Base-by-base conservation (phyloP, 352 stramenopile genomes). In the Blastocystis sp. region DNA sequence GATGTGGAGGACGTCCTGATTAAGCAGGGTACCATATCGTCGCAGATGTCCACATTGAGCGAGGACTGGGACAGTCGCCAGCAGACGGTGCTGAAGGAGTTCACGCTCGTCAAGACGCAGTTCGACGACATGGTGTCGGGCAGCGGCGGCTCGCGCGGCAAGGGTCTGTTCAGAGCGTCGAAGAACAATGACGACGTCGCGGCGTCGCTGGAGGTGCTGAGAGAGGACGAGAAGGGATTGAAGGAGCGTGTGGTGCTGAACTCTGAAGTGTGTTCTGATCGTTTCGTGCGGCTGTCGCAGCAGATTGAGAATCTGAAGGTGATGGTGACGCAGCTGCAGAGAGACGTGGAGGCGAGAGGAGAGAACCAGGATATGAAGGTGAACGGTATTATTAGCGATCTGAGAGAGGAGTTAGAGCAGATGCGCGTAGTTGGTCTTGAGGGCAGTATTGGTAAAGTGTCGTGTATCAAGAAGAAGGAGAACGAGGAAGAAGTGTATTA, bases 31-130 rank as follows among this genome's bases (percentile, higher is more conserved):
- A 26, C 24, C 45, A 55, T 55, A 55, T 55, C 35, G 26, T 65
- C 69, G 31, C 41, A 61, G 13, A 80, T 80, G 39, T n/a, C 33
- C n/a, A 16, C 39, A 37, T 24, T 80, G 55, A 62, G 16, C 6
- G 69, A 80, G 26, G 69, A 80, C 24, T 80, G 69, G 69, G 69
- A 80, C 55, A 35, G 35, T 80, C 69, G 69, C 24, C 69, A 80
- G 55, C 69, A 80, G 55, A 41, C 69, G 13, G 24, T 80, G n/a
- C 69, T 80, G 13, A 35, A 29, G 26, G 69, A 80, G 55, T 33
- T 80, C 13, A 63, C 33, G 16, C 26, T 80, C 19, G 39, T 80
- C 13, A 80, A 80, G 39, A 51, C 39, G 69, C 24, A 61, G 69
- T 37, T 80, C 41, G 45, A 26, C 9, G 50, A 62, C 12, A 29